Evolutionary conservation across 345 rosid genomes (phyloP), one percentile per base, ranked within the genome.

Genomic region (Punica granatum): DNA sequence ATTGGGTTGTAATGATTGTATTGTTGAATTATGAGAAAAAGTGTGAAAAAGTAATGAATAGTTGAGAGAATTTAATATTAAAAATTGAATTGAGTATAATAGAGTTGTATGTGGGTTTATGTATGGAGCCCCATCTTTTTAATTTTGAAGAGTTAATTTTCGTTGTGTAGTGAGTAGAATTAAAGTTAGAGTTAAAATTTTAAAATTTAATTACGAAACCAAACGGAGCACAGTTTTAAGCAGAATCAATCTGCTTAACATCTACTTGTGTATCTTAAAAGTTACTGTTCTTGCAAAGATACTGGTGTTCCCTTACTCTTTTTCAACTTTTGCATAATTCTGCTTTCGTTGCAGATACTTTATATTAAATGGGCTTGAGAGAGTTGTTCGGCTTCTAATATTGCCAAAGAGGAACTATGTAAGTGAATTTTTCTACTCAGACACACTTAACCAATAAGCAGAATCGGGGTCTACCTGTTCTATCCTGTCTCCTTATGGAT

Each of bases 361-460:
- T 78, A 72, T 94, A 69, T 73, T 94, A 80, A 91, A 94, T 72
- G 99, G 99, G 70, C 88, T 94, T 15, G 99, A 94, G 82, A 87
- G 96, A 74, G 97, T 94, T 74, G 90, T 84, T 66, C 92, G 97
- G 66, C 76, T 81, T 74, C 76, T 94, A 66, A 89, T 94, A 78
- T 72, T 90, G 80, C 95, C 92, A 13, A 94, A 94, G 77, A 77
- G 87, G 63, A 94, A 94, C 81, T 92, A 91, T 81, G 99, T 93
- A 84, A 86, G 98, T 75, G 35, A 25, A 41, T 42, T 37, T 18
- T 71, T 2, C 41, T 71, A 66, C 10, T 54, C 21, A 12, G 37
- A 26, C 32, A 28, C 32, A 18, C n/a, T 35, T 18, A 21, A 1
- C 23, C 11, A 35, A 35, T 51, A 51, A 51, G 28, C 23, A 18